Percentiles rank a stretch among this genome's conserved stretches.
Evolutionary conservation across 306 rosid genomes (phyloP).

Genomic region (Lathyrus tuberosus): DNA sequence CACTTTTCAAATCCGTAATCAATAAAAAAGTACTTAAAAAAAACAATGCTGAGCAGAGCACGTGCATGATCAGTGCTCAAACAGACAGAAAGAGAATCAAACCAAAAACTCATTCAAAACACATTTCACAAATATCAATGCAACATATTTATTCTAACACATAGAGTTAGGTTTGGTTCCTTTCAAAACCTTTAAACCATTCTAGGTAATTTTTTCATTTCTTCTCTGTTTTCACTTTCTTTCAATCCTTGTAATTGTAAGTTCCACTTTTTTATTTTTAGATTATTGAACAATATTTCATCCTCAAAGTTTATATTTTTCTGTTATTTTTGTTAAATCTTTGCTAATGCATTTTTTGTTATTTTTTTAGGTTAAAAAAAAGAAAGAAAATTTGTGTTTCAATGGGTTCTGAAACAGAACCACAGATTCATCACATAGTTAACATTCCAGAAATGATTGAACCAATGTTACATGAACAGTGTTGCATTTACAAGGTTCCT

Average conservation of each 20-base stretch:
- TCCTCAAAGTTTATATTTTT: background rate
- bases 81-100: constrained; percentile 11
- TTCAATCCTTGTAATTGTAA: background rate
- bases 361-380: background rate
- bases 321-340: background rate
- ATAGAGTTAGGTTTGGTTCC: background rate
- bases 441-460: constrained; percentile 36
- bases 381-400: constrained; percentile 7
- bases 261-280: background rate
- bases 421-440: constrained; percentile 33
- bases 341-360: background rate
- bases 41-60: background rate
- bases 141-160: background rate
- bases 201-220: background rate
- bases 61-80: constrained; percentile 1
- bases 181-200: background rate
- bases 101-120: background rate
- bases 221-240: background rate
- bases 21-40: no score
- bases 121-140: constrained; percentile 2
- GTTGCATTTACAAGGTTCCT: constrained; percentile 47
- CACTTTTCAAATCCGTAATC: no score
- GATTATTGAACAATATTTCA: background rate
- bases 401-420: constrained; percentile 28
- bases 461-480: constrained; percentile 10